phyloP scores from a whole-genome alignment of 371 early-diverging fungal species.

The Mucor irregularis region DNA sequence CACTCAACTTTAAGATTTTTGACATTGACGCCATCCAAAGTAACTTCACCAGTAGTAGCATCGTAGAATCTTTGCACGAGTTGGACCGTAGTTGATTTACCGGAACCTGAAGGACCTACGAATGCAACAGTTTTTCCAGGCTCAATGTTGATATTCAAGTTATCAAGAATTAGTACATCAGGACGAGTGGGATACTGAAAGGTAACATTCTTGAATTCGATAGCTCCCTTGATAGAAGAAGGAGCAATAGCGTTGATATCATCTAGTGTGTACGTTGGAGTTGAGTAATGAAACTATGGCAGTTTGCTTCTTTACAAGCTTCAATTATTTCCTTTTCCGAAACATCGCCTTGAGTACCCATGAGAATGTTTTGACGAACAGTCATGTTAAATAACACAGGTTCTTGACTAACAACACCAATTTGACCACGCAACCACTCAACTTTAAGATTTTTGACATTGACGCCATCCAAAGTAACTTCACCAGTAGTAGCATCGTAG shows the following conservation, averaged over 20 bases:
- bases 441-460: conserved; percentile 64
- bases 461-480: no score
- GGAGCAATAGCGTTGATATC: conserved; percentile 55
- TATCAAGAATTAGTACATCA: conserved; percentile 51
- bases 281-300: no score
- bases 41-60: conserved; percentile 49
- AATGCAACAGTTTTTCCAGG: conserved; percentile 65
- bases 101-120: conserved; percentile 67
- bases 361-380: conserved; percentile 71
- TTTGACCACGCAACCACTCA: conserved; percentile 54
- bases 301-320: no score
- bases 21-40: conserved; percentile 58
- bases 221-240: conserved; percentile 31
- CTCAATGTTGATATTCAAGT: conserved; percentile 59
- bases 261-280: no score
- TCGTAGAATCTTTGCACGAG: conserved; percentile 72
- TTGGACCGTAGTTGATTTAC: conserved; percentile 69
- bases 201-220: conserved; percentile 63
- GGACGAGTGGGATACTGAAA: conserved; percentile 72
- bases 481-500: no score
- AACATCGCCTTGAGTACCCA: no score
- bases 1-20: conserved; percentile 52
- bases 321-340: no score
- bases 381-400: conserved; percentile 73
- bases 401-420: conserved; percentile 70